Conservation (phyloP, 2,329 filamentous ascomycete species). For the Colletotrichum musicola region DNA sequence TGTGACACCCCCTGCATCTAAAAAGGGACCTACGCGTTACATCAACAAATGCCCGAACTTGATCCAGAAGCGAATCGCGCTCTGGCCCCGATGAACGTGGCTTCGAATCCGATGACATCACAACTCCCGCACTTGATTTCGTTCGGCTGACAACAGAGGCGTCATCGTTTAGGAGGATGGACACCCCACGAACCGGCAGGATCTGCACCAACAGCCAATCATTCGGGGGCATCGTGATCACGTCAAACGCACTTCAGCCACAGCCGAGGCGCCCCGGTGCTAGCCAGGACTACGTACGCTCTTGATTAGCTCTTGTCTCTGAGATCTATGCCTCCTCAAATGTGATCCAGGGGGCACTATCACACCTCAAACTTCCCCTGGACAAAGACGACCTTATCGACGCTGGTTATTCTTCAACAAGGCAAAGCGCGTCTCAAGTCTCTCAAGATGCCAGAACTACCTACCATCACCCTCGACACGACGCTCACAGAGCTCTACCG, state of each 20-base stretch:
- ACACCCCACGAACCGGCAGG: background rate
- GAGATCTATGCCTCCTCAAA: background rate
- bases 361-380: background rate
- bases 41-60: too few species aligned
- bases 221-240: background rate
- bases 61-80: conserved; percentile 9
- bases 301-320: too few species aligned
- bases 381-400: background rate
- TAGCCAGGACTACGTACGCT: too few species aligned
- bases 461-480: conserved; percentile 49
- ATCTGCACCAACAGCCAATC: conserved; percentile 21
- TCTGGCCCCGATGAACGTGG: conserved; percentile 21
- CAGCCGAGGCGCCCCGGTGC: background rate
- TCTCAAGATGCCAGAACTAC: conserved; percentile 40
- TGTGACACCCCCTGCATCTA: conserved; percentile 2
- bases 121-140: background rate
- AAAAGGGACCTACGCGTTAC: background rate
- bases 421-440: too few species aligned
- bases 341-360: background rate
- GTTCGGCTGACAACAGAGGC: background rate
- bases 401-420: background rate
- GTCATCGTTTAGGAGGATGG: background rate
- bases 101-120: conserved; percentile 31
- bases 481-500: conserved; percentile 52
- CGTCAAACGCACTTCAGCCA: conserved; percentile 5